Percentiles rank a stretch among this genome's conserved stretches.
phyloP scores from a whole-genome alignment of 2,329 filamentous ascomycete species.

The Aspergillus sclerotialis region DNA sequence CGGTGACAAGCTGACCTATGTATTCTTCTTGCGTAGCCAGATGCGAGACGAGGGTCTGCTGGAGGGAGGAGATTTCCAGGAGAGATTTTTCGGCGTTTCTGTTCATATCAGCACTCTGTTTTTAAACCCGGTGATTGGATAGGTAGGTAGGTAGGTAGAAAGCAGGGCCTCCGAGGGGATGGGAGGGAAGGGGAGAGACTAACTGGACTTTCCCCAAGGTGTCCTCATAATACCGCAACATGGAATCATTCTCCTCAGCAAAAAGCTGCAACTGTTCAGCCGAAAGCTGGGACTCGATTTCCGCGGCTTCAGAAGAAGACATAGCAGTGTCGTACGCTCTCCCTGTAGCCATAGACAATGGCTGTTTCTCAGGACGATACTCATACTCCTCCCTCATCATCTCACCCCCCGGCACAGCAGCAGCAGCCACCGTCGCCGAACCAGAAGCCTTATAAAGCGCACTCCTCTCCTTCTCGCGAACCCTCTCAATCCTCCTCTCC shows the following conservation, averaged over 20 bases:
- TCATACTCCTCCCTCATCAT: conserved; percentile 9
- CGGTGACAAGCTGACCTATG: conserved; percentile 79
- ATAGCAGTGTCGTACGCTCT: conserved; percentile 22
- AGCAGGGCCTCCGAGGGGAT: too few relatives aligned
- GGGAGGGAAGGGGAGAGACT: conserved; percentile 29
- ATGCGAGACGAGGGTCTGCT: conserved; percentile 81
- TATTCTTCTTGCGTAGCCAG: conserved; percentile 78
- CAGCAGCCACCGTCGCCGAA: too few relatives aligned
- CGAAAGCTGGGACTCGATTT: conserved; percentile 57
- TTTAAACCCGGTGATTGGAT: neutral
- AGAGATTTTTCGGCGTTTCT: conserved; percentile 86
- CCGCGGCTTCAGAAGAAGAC: conserved; percentile 26
- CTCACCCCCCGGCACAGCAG: conserved; percentile 9
- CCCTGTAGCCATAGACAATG: conserved; percentile 13
- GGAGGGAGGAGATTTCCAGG: conserved; percentile 85
- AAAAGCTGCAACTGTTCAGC: conserved; percentile 88
- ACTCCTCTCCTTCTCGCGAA: conserved; percentile 84
- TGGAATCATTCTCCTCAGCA: conserved; percentile 83
- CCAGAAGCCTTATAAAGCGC: conserved; percentile 68
- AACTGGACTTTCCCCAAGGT: conserved; percentile 92
- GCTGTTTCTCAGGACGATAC: conserved; percentile 11
- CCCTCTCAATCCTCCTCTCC: conserved; percentile 74
- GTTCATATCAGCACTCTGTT: conserved; percentile 5
- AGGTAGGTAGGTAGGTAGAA: too few relatives aligned
- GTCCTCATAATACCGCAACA: conserved; percentile 89